These are phyloP conservation scores for Akanthomyces lecanii DNA, from an alignment of 2,329 filamentous ascomycete species.

Conservation along the genomic window DNA sequence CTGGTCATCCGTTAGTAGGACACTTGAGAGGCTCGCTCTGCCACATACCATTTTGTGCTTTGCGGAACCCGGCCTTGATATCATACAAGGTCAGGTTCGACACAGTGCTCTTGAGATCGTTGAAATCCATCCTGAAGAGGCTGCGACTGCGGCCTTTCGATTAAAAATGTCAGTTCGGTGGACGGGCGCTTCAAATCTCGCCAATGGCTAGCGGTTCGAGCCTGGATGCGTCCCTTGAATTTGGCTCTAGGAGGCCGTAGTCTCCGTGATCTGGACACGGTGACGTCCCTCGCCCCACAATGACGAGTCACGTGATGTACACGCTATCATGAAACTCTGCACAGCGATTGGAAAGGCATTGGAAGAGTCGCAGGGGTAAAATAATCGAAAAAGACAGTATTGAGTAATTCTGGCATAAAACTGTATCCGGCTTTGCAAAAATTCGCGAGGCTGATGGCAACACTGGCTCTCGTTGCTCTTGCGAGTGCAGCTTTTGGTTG, in stretches of 20 bases:
- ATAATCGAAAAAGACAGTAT: not conserved
- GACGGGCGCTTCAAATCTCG: not conserved
- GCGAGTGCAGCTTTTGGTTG: not conserved
- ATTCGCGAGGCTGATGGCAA: not conserved
- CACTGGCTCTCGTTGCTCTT: not conserved
- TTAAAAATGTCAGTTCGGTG: not conserved
- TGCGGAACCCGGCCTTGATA: conserved; percentile 88
- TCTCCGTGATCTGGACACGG: conserved; percentile 15
- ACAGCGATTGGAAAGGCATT: not conserved
- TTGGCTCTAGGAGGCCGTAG: conserved; percentile 11
- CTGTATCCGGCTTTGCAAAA: not conserved
- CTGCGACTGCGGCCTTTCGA: not conserved
- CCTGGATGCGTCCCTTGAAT: not conserved
- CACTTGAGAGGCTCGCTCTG: conserved; percentile 11
- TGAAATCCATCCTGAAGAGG: conserved; percentile 70
- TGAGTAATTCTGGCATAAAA: too few species aligned
- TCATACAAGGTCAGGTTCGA: conserved; percentile 92
- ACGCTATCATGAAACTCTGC: not conserved
- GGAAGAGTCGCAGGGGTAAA: too few species aligned
- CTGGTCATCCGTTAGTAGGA: conserved; percentile 44
- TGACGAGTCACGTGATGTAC: conserved; percentile 9
- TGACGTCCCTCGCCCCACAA: conserved; percentile 10
- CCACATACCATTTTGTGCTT: conserved; percentile 87
- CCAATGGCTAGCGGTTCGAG: conserved; percentile 7
- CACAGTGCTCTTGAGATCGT: conserved; percentile 79